Conservation (phyloP, 257 asterid genomes). For the Nicotiana paniculata region DNA sequence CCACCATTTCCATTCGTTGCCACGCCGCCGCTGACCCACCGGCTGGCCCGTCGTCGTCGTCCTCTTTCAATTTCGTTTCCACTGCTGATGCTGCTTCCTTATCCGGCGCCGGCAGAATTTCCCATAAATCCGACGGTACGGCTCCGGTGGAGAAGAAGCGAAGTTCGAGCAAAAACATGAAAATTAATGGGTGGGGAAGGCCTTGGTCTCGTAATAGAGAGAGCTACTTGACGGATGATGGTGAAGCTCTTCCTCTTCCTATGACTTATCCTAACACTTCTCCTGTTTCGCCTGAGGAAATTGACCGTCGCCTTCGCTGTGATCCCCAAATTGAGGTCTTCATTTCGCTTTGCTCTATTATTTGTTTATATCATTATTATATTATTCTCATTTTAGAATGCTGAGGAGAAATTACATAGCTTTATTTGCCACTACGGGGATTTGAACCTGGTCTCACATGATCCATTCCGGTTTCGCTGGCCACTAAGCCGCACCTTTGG, state of each 20-base stretch:
- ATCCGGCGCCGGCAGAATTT: neutral
- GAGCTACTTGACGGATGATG: constrained; percentile 60
- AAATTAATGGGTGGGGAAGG: constrained; percentile 51
- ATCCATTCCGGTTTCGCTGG: neutral
- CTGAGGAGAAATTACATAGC: neutral
- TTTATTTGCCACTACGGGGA: neutral
- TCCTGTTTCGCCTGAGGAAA: constrained; percentile 57
- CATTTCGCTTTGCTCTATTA: no score
- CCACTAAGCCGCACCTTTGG: neutral
- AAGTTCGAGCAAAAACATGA: constrained; percentile 8
- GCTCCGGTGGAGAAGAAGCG: constrained; percentile 4
- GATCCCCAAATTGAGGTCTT: constrained; percentile 54
- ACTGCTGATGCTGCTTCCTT: neutral
- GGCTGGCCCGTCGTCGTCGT: neutral
- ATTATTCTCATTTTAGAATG: neutral
- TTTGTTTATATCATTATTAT: no score
- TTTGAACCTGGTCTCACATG: neutral
- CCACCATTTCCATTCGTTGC: neutral
- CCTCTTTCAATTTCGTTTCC: neutral
- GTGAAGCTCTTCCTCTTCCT: constrained; percentile 72
- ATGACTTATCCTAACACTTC: constrained; percentile 62
- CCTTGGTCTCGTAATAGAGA: constrained; percentile 67
- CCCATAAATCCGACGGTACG: neutral
- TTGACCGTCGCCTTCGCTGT: constrained; percentile 65
- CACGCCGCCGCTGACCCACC: neutral